A percentile compares a stretch with the other conserved stretches of the same genome.
phyloP scores from a whole-genome alignment of 306 rosid genomes.

The Vigna angularis region DNA sequence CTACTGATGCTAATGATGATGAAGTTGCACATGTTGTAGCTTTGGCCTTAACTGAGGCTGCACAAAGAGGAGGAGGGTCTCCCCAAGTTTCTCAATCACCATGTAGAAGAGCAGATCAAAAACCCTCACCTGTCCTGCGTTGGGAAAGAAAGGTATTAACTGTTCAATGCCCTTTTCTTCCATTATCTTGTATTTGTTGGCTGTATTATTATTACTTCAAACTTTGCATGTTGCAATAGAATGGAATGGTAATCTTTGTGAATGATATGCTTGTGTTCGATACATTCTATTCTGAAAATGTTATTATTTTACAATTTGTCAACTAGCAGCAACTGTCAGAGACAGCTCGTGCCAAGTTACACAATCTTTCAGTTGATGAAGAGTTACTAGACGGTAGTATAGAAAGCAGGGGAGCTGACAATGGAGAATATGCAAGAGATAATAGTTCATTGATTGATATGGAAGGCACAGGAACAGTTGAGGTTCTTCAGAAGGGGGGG shows the following conservation, averaged over 20 bases:
- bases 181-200: slow-evolving; percentile 28
- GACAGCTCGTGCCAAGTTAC: slow-evolving; percentile 54
- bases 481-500: slow-evolving; percentile 57
- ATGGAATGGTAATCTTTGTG: slow-evolving; percentile 48
- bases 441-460: slow-evolving; percentile 60
- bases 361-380: slow-evolving; percentile 54
- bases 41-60: slow-evolving; percentile 71
- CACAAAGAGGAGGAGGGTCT: slow-evolving; percentile 73
- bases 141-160: slow-evolving; percentile 58
- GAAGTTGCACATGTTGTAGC: slow-evolving; percentile 54
- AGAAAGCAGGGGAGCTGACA: slow-evolving; percentile 76
- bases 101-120: slow-evolving; percentile 53
- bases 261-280: slow-evolving; percentile 45
- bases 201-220: slow-evolving; percentile 37
- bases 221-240: slow-evolving; percentile 33
- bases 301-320: slow-evolving; percentile 41
- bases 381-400: slow-evolving; percentile 71
- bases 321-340: slow-evolving; percentile 55
- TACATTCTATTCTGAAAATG: slow-evolving; percentile 21
- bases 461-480: slow-evolving; percentile 68
- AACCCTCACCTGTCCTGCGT: slow-evolving; percentile 59
- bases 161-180: slow-evolving; percentile 23
- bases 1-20: slow-evolving; percentile 57
- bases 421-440: slow-evolving; percentile 71
- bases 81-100: slow-evolving; percentile 62